Evolutionary conservation across 1,284 basidiomycete genomes (phyloP), one percentile per base, ranked within the genome.

Genomic region (Sporisorium exsertum): DNA sequence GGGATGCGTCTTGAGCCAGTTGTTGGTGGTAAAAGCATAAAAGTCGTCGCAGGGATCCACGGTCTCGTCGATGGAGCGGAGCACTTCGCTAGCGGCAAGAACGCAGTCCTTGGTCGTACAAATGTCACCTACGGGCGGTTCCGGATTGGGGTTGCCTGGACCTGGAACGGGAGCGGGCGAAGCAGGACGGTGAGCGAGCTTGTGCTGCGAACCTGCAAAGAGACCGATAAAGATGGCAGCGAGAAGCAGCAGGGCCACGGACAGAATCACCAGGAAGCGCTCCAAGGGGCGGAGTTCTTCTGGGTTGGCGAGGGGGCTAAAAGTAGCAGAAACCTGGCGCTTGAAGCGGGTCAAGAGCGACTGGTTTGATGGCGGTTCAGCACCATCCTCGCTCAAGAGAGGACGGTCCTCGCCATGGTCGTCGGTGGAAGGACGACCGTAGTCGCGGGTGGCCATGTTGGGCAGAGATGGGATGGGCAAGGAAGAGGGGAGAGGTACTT

Each of bases 11-110:
- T 64, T 72, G 27, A 69, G 78, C 80, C 79, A 86, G 47, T 85
- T 70, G 70, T 82, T 82, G 54, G 78, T 81, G 18, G 94, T 90
- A 86, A 92, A 99, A 72, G 92, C 89, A 85, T 96, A 97, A 85
- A 98, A 98, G 86, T 95, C 92, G 78, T 97, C 93, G 87, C 96
- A 99, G 0, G 96, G 96, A 85, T 98, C 93, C 76, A 92, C 89
- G 4, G 91, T 88, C 15, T 89, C 89, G 85, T 99, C 95, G 52
- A 99, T 87, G 3, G 91, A 91, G 26, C 91, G 90, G 27, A 98
- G 87, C 66, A 99, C 92, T 1, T 91, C 89, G 3, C 93, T 92
- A 5, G 96, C 91, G 15, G 95, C 89, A 50, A 91, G 87, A 58
- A 98, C 92, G 83, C 96, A 99, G 71, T 92, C 90, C 18, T 92